These are phyloP conservation scores for Quercus berberidifolia DNA, from an alignment of 306 rosid genomes.

Conservation along the genomic window DNA sequence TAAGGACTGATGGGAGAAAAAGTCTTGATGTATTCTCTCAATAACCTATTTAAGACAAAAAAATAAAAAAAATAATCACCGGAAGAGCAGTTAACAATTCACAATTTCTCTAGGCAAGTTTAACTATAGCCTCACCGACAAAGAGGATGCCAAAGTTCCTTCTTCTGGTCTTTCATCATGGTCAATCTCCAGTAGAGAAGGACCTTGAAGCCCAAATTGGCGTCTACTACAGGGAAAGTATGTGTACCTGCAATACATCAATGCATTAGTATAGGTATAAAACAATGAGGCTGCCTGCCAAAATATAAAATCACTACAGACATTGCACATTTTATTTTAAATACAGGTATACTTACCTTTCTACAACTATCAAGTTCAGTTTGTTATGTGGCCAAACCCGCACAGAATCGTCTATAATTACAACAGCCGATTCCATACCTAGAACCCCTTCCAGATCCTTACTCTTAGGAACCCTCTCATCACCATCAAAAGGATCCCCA, in stretches of 20 bases:
- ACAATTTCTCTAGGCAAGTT: constrained; percentile 1
- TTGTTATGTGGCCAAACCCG: constrained; percentile 99
- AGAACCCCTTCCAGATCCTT: constrained; percentile 98
- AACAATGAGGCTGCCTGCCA: constrained; percentile 17
- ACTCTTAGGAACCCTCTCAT: constrained; percentile 84
- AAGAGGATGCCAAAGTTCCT: constrained; percentile 86
- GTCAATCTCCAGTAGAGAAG: constrained; percentile 93
- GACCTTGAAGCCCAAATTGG: constrained; percentile 94
- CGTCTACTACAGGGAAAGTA: constrained; percentile 98
- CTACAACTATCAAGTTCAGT: constrained; percentile 94
- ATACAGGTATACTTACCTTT: constrained; percentile 53
- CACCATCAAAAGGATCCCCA: constrained; percentile 69
- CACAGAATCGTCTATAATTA: constrained; percentile 94
- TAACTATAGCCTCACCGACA: constrained; percentile 54
- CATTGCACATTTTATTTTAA: background rate
- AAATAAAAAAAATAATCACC: constrained; percentile 19
- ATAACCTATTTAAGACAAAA: constrained; percentile 54
- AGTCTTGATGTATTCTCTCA: constrained; percentile 76
- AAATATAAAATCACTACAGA: constrained; percentile 11
- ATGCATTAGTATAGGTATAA: constrained; percentile 7
- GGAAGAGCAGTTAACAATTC: constrained; percentile 2
- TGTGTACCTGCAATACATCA: constrained; percentile 60
- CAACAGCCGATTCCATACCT: constrained; percentile 97
- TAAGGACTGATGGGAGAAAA: constrained; percentile 65
- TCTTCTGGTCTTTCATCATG: constrained; percentile 93